Percentiles rank a stretch among this genome's conserved stretches.
Conservation (phyloP, 805 yeast genomes). For the Ogataea nonfermentans region DNA sequence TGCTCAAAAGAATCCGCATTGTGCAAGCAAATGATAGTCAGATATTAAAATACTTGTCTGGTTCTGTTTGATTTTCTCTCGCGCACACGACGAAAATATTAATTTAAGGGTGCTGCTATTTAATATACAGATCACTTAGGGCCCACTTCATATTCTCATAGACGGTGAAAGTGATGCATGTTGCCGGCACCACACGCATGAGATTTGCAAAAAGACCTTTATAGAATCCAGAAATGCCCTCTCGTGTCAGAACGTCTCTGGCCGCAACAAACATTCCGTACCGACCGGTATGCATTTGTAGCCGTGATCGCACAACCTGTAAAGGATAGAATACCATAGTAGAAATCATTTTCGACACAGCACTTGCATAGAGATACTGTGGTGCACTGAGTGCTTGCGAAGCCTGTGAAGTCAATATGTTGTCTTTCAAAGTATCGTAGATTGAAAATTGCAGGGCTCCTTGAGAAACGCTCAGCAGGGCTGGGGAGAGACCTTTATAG, state of each 20-base stretch:
- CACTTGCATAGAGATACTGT: constrained; percentile 66
- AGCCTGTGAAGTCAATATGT: constrained; percentile 21
- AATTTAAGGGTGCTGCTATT: constrained; percentile 2
- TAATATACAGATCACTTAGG: constrained; percentile 10
- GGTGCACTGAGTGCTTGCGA: constrained; percentile 38
- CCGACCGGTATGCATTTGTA: constrained; percentile 48
- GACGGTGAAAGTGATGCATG: constrained; percentile 83
- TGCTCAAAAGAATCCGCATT: constrained; percentile 39
- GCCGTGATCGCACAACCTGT: constrained; percentile 74
- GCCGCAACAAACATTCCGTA: constrained; percentile 34
- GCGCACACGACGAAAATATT: constrained; percentile 12
- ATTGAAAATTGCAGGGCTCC: constrained; percentile 85
- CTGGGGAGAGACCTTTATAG: constrained; percentile 77
- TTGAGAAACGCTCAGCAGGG: constrained; percentile 80
- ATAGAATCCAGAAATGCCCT: constrained; percentile 71
- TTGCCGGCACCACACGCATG: constrained; percentile 84
- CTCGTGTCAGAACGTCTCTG: constrained; percentile 40
- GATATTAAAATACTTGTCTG: background rate
- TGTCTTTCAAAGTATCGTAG: constrained; percentile 72
- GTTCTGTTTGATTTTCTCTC: constrained; percentile 2
- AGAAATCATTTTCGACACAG: constrained; percentile 65
- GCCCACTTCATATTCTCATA: constrained; percentile 61
- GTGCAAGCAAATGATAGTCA: constrained; percentile 1
- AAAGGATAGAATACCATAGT: constrained; percentile 74
- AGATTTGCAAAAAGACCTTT: constrained; percentile 80